phyloP scores from a whole-genome alignment of 768 basidiomycete genomes.

The Trametes villosa region DNA sequence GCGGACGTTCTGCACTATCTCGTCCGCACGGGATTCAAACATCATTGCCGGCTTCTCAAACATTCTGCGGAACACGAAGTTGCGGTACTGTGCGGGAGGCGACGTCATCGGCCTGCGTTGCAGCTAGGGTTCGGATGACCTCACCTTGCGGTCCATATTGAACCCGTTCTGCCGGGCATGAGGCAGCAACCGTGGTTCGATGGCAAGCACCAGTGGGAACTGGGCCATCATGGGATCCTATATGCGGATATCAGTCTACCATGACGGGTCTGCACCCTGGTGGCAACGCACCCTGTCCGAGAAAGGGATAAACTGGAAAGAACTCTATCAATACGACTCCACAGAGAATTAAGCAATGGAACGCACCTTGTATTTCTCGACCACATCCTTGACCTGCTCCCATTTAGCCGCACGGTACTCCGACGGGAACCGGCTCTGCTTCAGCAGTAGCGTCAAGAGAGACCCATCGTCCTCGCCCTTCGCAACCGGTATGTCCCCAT shows the following conservation, averaged over 20 bases:
- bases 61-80: conserved; percentile 88
- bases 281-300: conserved; percentile 57
- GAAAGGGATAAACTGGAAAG: conserved; percentile 75
- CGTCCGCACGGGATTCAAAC: conserved; percentile 58
- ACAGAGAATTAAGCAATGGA: conserved; percentile 6
- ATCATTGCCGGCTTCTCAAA: conserved; percentile 63
- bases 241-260: conserved; percentile 6
- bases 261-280: not conserved
- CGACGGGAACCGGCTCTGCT: conserved; percentile 69
- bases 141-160: conserved; percentile 75
- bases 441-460: conserved; percentile 65
- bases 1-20: conserved; percentile 71
- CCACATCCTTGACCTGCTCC: conserved; percentile 66
- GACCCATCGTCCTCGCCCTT: conserved; percentile 81
- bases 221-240: conserved; percentile 81
- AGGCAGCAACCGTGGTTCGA: conserved; percentile 76
- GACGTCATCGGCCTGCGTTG: conserved; percentile 5
- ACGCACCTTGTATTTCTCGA: conserved; percentile 72
- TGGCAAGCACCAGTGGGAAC: conserved; percentile 75
- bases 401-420: conserved; percentile 61
- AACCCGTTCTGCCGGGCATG: conserved; percentile 76
- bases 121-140: conserved; percentile 7
- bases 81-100: conserved; percentile 59
- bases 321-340: not conserved
- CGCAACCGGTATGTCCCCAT: conserved; percentile 67